These are phyloP conservation scores for Fusarium scirpi DNA, from an alignment of 2,329 filamentous ascomycete genomes.

Conservation along the genomic window DNA sequence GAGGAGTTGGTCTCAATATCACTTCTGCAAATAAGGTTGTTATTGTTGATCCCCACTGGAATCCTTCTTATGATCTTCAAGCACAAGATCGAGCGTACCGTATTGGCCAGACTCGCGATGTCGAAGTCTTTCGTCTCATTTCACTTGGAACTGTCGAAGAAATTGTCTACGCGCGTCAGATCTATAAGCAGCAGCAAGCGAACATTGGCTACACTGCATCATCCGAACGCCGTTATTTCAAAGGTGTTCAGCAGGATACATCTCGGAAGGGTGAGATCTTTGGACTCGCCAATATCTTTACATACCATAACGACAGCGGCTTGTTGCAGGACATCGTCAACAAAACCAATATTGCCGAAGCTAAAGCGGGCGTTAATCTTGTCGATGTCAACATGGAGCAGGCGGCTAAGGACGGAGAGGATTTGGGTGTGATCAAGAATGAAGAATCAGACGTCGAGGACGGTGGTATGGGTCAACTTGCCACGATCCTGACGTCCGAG, in stretches of 20 bases:
- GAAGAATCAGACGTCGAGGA: constrained; percentile 69
- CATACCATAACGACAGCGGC: constrained; percentile 81
- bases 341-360: constrained; percentile 97
- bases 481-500: constrained; percentile 61
- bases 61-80: constrained; percentile 92
- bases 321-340: constrained; percentile 96
- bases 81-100: constrained; percentile 96
- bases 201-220: constrained; percentile 97
- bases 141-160: constrained; percentile 95
- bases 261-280: constrained; percentile 94
- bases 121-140: constrained; percentile 94
- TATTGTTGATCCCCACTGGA: constrained; percentile 97
- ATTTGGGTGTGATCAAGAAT: constrained; percentile 57
- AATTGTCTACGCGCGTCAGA: constrained; percentile 95
- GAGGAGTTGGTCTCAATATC: constrained; percentile 94
- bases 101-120: constrained; percentile 91
- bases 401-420: constrained; percentile 66
- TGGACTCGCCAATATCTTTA: constrained; percentile 87
- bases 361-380: constrained; percentile 84
- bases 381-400: constrained; percentile 79
- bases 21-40: constrained; percentile 98
- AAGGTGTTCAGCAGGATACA: constrained; percentile 87
- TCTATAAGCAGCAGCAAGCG: constrained; percentile 99
- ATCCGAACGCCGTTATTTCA: constrained; percentile 93
- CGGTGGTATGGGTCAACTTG: constrained; percentile 79